Evolutionary conservation across 2,329 filamentous ascomycete genomes (phyloP).

Genomic region (Malbranchea cinnamomea): DNA sequence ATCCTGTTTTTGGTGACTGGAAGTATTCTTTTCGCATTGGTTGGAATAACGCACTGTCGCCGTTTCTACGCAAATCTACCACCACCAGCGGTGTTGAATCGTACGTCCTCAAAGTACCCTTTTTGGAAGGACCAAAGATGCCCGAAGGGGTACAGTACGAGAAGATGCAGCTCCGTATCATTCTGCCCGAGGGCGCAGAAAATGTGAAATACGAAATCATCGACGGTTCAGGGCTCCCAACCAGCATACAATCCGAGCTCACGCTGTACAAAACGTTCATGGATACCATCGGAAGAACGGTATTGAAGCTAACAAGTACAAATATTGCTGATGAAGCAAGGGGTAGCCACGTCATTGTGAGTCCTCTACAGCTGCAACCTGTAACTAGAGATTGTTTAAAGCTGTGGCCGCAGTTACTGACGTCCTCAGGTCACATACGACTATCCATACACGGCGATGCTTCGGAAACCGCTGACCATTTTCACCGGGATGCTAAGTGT

Average conservation of each 20-base stretch:
- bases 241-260: constrained; percentile 37
- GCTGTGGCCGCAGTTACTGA: constrained; percentile 3
- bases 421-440: constrained; percentile 57
- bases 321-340: constrained; percentile 87
- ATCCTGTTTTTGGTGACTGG: constrained; percentile 95
- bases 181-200: constrained; percentile 83
- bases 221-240: constrained; percentile 54
- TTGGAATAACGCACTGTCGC: constrained; percentile 77
- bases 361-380: constrained; percentile 9
- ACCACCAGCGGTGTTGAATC: constrained; percentile 44
- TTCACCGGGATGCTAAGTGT: constrained; percentile 58
- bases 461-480: constrained; percentile 77
- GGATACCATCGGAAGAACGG: constrained; percentile 79
- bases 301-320: constrained; percentile 61
- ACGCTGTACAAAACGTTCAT: constrained; percentile 76
- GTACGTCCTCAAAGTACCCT: constrained; percentile 81
- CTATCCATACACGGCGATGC: constrained; percentile 55
- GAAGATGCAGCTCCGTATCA: constrained; percentile 60
- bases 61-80: constrained; percentile 53
- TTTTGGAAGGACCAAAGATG: constrained; percentile 83
- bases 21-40: constrained; percentile 95
- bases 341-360: constrained; percentile 60
- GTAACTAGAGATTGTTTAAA: not conserved
- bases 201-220: constrained; percentile 49
- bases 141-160: constrained; percentile 76